Percentiles rank a stretch among this genome's conserved stretches.
phyloP scores from a whole-genome alignment of 768 basidiomycete species.

The Auriscalpium orientale region DNA sequence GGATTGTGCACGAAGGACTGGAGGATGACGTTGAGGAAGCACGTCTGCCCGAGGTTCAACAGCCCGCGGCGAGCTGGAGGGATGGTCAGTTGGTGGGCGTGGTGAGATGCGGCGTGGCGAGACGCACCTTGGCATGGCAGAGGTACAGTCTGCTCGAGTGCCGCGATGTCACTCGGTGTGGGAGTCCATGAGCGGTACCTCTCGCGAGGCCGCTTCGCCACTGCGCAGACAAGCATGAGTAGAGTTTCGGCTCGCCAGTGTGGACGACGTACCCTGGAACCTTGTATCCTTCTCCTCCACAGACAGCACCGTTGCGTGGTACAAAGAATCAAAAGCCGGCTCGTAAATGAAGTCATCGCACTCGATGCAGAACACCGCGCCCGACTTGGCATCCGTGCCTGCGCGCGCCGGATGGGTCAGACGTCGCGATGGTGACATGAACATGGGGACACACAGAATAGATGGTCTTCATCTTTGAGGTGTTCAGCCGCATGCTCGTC shows the following conservation, averaged over 20 bases:
- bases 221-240: slow-evolving; percentile 15
- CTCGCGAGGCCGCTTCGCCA: slow-evolving; percentile 35
- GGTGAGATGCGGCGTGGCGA: neutral
- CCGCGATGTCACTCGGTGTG: slow-evolving; percentile 29
- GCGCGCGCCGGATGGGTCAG: neutral
- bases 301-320: slow-evolving; percentile 35
- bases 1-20: slow-evolving; percentile 90
- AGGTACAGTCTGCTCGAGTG: slow-evolving; percentile 40
- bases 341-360: slow-evolving; percentile 77
- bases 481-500: slow-evolving; percentile 51
- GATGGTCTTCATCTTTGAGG: slow-evolving; percentile 48
- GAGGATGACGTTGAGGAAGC: slow-evolving; percentile 88
- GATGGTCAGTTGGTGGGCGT: neutral
- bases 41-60: slow-evolving; percentile 86
- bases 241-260: neutral
- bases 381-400: slow-evolving; percentile 73
- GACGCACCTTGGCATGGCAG: slow-evolving; percentile 69
- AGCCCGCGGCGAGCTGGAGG: slow-evolving; percentile 72
- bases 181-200: slow-evolving; percentile 46
- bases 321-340: slow-evolving; percentile 38
- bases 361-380: slow-evolving; percentile 63
- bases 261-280: slow-evolving; percentile 43
- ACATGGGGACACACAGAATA: slow-evolving; percentile 47
- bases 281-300: slow-evolving; percentile 55
- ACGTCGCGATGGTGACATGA: neutral